Evolutionary conservation across 192 early-diverging fungal species (phyloP), one percentile per base, ranked within the genome.

Genomic region (Rhizoclosmatium sp.): DNA sequence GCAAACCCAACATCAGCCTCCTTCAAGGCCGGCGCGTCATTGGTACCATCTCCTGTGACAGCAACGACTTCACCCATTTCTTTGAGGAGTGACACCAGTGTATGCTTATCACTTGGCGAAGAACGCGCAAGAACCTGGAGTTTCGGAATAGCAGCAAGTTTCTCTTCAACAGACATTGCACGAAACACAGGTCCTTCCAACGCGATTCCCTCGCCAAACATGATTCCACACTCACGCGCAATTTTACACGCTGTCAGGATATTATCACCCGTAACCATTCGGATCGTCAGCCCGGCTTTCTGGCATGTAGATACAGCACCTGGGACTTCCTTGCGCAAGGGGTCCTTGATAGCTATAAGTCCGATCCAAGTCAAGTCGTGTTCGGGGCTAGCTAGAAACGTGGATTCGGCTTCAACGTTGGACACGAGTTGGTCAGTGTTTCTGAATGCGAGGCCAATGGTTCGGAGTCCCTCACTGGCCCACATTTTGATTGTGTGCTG

Each of bases 191-290:
- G 89, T 2, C 89, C 89, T 78, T 91, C 89, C 61, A 91, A 66
- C 41, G 89, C 87, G 48, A 91, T 81, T 3, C 86, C 85, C 49
- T 88, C 87, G 3, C 82, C 83, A 69, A 79, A 82, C 78, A 90
- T 80, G 78, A 90, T 90, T 44, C 80, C 79, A 69, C 82, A 88
- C 73, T 90, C 89, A 41, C 84, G 74, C 2, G 89, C 87, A 69
- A 90, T 90, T 71, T 90, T 90, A 65, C 82, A 84, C 54, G 89
- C 89, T 40, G 89, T 90, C 4, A 90, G 79, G 56, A 90, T 84
- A 69, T 90, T 90, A 80, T 90, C 89, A 14, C 89, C 89, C 14
- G 89, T 90, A 14, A 90, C 89, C 89, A 90, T 90, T 19, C 87
- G 81, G 74, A 90, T 83, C 1, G 75, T 83, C 7, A 90, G 64